Conservation (phyloP, 768 basidiomycete genomes). For the Boletus edulis region DNA sequence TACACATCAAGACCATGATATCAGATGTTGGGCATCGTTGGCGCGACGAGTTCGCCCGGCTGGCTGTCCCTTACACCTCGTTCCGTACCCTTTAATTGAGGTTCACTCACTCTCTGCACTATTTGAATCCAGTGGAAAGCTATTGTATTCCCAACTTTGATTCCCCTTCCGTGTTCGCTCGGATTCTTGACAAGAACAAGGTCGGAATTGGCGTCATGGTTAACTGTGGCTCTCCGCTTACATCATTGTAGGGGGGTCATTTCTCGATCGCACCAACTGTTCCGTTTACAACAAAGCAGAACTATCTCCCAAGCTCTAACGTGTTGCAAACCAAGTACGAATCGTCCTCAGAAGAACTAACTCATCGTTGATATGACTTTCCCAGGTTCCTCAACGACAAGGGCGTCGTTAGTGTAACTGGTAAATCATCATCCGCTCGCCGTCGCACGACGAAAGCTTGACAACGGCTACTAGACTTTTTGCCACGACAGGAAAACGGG, state of each 20-base stretch:
- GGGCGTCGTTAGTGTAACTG: constrained; percentile 85
- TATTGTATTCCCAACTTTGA: constrained; percentile 94
- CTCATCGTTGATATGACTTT: background rate
- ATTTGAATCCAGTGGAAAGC: constrained; percentile 63
- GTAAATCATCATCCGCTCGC: constrained; percentile 33
- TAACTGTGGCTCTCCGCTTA: background rate
- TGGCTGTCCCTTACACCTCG: background rate
- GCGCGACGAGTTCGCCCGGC: background rate
- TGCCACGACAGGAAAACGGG: constrained; percentile 57
- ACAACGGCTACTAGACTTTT: constrained; percentile 56
- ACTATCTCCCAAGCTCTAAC: constrained; percentile 80
- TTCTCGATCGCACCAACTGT: constrained; percentile 81
- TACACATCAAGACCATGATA: background rate
- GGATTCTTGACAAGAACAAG: constrained; percentile 85
- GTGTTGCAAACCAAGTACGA: constrained; percentile 77
- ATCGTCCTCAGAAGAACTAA: background rate
- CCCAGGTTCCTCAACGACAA: constrained; percentile 76
- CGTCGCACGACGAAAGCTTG: background rate
- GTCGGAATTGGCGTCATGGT: constrained; percentile 19
- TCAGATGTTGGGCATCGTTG: too few species aligned
- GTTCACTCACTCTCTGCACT: constrained; percentile 3
- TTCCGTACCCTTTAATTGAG: background rate
- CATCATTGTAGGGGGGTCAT: constrained; percentile 68
- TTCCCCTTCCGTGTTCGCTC: constrained; percentile 88
- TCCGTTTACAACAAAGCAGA: constrained; percentile 74